Conservation (phyloP, 2,329 filamentous ascomycete species). For the Aspergillus quadrilineatus region DNA sequence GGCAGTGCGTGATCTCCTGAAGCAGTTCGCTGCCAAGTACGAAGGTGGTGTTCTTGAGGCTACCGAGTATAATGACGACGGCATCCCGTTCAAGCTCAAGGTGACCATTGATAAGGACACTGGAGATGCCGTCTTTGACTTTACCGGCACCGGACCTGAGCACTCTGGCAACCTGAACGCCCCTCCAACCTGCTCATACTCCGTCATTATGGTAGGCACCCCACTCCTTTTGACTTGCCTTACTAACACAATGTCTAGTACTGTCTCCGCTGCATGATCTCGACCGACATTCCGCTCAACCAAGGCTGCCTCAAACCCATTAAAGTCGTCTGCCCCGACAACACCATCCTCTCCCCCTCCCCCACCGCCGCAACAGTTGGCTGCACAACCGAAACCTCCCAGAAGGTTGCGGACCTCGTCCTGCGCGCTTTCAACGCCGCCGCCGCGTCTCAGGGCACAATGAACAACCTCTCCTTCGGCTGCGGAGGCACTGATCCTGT, state of each 20-base stretch:
- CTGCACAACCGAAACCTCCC: slow-evolving; percentile 75
- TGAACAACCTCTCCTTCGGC: slow-evolving; percentile 82
- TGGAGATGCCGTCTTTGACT: slow-evolving; percentile 76
- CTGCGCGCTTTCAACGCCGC: slow-evolving; percentile 77
- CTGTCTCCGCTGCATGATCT: slow-evolving; percentile 78
- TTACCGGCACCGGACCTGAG: slow-evolving; percentile 74
- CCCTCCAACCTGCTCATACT: slow-evolving; percentile 77
- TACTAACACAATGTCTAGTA: slow-evolving; percentile 49
- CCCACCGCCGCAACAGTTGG: slow-evolving; percentile 78
- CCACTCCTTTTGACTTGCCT: background rate
- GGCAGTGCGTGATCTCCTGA: slow-evolving; percentile 73
- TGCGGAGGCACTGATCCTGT: slow-evolving; percentile 67
- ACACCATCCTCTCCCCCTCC: slow-evolving; percentile 71
- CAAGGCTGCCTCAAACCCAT: slow-evolving; percentile 81
- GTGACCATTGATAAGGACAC: slow-evolving; percentile 72
- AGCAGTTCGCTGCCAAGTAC: slow-evolving; percentile 66
- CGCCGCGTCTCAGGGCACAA: slow-evolving; percentile 75
- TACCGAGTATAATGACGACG: slow-evolving; percentile 83
- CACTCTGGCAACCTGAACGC: slow-evolving; percentile 80
- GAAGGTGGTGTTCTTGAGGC: slow-evolving; percentile 70
- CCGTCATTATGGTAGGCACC: slow-evolving; percentile 63
- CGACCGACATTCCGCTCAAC: slow-evolving; percentile 79
- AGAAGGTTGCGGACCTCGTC: slow-evolving; percentile 80
- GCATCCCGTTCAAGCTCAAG: slow-evolving; percentile 71
- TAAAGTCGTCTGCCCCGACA: slow-evolving; percentile 66